Evolutionary conservation across 2,329 filamentous ascomycete genomes (phyloP), one percentile per base, ranked within the genome.

Genomic region (Helotiales sp.): DNA sequence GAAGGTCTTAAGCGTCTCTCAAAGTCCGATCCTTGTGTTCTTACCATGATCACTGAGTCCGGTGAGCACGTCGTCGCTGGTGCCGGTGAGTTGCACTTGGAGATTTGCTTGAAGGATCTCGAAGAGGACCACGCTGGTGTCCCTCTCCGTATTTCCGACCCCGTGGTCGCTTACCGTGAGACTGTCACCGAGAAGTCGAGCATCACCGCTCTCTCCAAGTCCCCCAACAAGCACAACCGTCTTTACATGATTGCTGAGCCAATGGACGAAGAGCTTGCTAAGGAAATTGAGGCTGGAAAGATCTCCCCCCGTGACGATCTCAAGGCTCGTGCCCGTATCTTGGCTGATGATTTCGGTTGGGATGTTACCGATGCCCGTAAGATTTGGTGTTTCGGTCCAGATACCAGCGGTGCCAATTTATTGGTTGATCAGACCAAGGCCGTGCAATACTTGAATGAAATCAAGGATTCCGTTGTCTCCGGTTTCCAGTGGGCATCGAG

Each of bases 201-300:
- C 88, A 98, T 98, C 79, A 96, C 93, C 79, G 96, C 96, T 76
- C 88, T 99, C 79, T 98, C 96, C 84, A 99, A 99, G 89, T 99
- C 96, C 58, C 96, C 96, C 86, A 99, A 99, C 92, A 99, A 99
- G 93, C 96, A 99, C 92, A 99, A 99, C 89, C 95, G 96, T 93
- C 88, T 99, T 70, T 99, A 98, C 88, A 90, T 99, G 85, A 89
- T 88, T 82, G 96, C 96, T 73, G 85, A 93, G 84, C 96, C 96
- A 77, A 87, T 99, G 65, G 89, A 89, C 54, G 96, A 99, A 88
- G 96, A 98, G 77, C 91, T 99, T 69, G 87, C 92, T 77, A 88
- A 89, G 79, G 92, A 91, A 79, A 99, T 99, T 74, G 96, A 99
- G 87, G 74, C 80, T 64, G 96, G 96, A 86, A 96, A 93, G 87